Base-by-base conservation (phyloP, 1,284 basidiomycete genomes). In the Ceratobasidium sp. region DNA sequence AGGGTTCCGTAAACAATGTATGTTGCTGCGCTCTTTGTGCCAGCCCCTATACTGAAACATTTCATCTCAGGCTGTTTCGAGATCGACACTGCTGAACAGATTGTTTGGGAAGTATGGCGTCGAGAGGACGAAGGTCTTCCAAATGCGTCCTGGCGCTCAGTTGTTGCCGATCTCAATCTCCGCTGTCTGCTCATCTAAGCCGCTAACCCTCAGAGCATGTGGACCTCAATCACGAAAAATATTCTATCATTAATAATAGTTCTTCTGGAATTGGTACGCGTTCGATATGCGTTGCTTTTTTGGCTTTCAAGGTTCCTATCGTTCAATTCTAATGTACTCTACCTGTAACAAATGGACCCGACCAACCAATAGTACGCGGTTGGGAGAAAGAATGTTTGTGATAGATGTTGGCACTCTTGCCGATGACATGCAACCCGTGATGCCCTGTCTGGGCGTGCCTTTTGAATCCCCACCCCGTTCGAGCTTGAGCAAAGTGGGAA, bases 11-110 rank as follows among this genome's bases (percentile, higher is more conserved):
- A 67, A 67, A 67, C 64, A 67, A 80, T 81, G 80, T 81, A 72
- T 73, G 45, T 47, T 47, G 79, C 75, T 55, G 45, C 69, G 13
- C 22, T 57, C 22, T 22, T 47, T 57, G 42, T 49, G 50, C 49
- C 54, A 52, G 49, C 52, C 72, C 6, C 42, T 20, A 7, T 43
- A 54, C 49, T 32, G 15, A 8, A 15, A 6, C 27, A 57, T 31
- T 52, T 47, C 5, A 50, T 52, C 22, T 29, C 43, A 62, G 80
- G 79, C 73, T 82, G 80, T 76, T 83, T 82, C 75, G 83, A 86
- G 73, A 81, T 84, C 70, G 81, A 84, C 71, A 83, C 83, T n/a
- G 79, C 81, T 40, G 78, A 80, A 50, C 73, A 79, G 69, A 81
- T 84, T 72, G 80, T 83, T 45, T 75, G 77, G 34, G 79, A 83